Evolutionary conservation across 179 eudicot genomes (phyloP).

Genomic region (Sideroxylon spinosum): DNA sequence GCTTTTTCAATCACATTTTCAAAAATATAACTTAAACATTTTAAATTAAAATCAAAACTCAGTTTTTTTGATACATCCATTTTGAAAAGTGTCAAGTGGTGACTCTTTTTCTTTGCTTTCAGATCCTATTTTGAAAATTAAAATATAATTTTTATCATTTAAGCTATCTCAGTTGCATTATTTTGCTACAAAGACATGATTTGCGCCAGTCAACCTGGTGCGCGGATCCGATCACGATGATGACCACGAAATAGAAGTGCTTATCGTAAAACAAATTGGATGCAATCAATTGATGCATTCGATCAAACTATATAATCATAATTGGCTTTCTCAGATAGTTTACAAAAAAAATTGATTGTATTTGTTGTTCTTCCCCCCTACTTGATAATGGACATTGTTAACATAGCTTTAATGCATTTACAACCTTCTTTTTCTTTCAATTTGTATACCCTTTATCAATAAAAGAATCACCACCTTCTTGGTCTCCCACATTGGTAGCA

Average conservation of each 20-base stretch:
- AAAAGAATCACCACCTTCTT: background rate
- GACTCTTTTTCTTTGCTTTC: too few relatives aligned
- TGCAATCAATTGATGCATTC: slow-evolving; percentile 10
- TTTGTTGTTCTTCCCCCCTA: slow-evolving; percentile 7
- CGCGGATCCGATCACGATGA: background rate
- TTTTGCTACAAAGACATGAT: too few relatives aligned
- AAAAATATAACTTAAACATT: too few relatives aligned
- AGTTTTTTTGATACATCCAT: too few relatives aligned
- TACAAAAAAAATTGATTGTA: background rate
- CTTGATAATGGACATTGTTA: slow-evolving; percentile 6
- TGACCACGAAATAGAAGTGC: background rate
- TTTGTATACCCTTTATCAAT: background rate
- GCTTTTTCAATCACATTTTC: too few relatives aligned
- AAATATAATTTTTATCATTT: too few relatives aligned
- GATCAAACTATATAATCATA: background rate
- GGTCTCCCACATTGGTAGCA: background rate
- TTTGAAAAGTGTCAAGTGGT: too few relatives aligned
- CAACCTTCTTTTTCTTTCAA: slow-evolving; percentile 1
- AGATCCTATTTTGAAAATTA: too few relatives aligned
- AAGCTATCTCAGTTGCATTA: too few relatives aligned
- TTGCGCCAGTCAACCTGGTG: too few relatives aligned
- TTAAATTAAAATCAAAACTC: too few relatives aligned
- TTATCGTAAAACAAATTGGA: background rate
- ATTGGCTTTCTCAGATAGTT: background rate
- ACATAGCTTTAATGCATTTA: background rate